phyloP scores from a whole-genome alignment of 2,329 filamentous ascomycete species.

The Colletotrichum tabaci region DNA sequence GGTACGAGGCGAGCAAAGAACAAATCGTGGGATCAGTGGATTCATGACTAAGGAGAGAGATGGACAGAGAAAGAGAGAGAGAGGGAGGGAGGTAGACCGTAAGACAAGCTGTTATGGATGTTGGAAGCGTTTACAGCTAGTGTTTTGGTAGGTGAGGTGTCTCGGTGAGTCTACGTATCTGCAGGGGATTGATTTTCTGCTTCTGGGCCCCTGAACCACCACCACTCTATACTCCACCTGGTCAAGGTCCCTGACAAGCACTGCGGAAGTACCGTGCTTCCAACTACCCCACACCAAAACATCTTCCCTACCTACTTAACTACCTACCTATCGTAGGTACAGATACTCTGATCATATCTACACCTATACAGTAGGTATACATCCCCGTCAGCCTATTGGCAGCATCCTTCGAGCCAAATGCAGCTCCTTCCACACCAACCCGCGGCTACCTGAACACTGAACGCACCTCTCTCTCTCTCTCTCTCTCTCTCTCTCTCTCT shows the following conservation, averaged over 20 bases:
- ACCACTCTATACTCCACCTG: not conserved
- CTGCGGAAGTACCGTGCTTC: not conserved
- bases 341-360: no score
- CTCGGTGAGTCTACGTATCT: no score
- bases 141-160: no score
- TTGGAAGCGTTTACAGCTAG: no score
- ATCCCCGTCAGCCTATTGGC: not conserved
- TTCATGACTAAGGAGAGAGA: no score
- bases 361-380: no score
- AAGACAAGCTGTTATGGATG: no score
- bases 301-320: not conserved
- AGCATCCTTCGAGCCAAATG: not conserved
- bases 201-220: no score
- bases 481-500: not conserved
- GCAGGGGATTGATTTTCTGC: no score
- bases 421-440: not conserved
- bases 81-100: no score
- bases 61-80: no score
- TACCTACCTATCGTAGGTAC: not conserved
- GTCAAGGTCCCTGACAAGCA: not conserved
- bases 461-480: not conserved
- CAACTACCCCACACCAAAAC: not conserved
- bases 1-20: constrained; percentile 12
- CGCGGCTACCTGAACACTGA: not conserved
- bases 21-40: no score